Conservation (phyloP, 495 filamentous ascomycete species). For the Penicillium goetzii region DNA sequence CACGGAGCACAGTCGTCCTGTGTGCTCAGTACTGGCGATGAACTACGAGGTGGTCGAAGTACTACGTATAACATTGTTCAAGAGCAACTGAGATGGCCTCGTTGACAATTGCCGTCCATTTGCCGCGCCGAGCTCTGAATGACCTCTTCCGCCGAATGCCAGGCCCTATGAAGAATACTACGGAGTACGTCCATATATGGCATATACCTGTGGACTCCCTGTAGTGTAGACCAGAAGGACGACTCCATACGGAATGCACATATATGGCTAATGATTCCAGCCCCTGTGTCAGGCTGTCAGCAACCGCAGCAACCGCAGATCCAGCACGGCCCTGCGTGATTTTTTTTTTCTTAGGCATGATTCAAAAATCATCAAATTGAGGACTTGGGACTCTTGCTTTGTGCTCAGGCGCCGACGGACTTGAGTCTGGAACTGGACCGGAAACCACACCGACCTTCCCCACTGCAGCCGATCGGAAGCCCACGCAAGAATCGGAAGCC, state of each 20-base stretch:
- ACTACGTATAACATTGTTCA: neutral
- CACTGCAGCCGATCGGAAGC: slow-evolving; percentile 6
- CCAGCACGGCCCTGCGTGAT: slow-evolving; percentile 21
- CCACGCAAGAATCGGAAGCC: slow-evolving; percentile 9
- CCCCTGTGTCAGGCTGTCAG: neutral
- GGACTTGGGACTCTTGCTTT: neutral
- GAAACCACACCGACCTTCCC: neutral
- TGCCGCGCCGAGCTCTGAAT: slow-evolving; percentile 27
- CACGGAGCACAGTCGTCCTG: slow-evolving; percentile 11
- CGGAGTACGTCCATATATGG: neutral
- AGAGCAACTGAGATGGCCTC: slow-evolving; percentile 17
- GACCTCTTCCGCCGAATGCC: slow-evolving; percentile 27
- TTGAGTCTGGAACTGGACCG: slow-evolving; percentile 5
- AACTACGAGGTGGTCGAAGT: neutral
- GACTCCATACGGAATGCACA: neutral
- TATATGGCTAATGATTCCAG: neutral
- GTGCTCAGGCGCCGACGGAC: neutral
- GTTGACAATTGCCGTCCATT: slow-evolving; percentile 19
- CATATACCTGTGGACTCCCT: neutral
- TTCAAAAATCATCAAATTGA: neutral
- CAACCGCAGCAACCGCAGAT: slow-evolving; percentile 7
- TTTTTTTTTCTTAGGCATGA: slow-evolving; percentile 13
- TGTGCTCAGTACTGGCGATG: neutral
- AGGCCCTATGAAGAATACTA: slow-evolving; percentile 5
- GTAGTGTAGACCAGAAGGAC: neutral